Conservation (phyloP, 2,329 filamentous ascomycete genomes). For the Acarospora socialis region DNA sequence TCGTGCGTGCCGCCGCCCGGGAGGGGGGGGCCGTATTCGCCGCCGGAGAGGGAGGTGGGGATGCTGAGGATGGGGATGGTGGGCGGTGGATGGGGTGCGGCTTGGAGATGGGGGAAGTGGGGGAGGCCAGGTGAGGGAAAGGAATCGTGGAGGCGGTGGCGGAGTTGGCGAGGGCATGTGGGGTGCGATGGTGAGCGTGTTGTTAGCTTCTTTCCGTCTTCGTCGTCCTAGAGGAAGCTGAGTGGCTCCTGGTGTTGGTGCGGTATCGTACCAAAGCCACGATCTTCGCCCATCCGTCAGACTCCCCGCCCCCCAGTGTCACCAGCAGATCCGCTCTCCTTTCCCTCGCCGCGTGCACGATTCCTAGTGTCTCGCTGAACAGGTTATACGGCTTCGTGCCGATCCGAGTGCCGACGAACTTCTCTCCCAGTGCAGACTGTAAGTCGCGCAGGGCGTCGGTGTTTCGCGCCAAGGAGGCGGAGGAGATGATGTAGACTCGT, state of each 20-base stretch:
- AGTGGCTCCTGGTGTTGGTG: constrained; percentile 10
- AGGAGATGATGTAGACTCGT: constrained; percentile 38
- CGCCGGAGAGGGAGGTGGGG: constrained; percentile 29
- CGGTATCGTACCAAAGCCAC: constrained; percentile 27
- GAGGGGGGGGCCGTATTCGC: constrained; percentile 28
- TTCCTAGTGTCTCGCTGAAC: constrained; percentile 38
- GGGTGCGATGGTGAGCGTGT: too few relatives aligned
- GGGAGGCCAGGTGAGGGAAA: neutral
- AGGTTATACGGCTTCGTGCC: constrained; percentile 42
- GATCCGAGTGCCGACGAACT: constrained; percentile 31
- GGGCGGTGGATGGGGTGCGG: constrained; percentile 15
- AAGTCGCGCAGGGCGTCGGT: constrained; percentile 33
- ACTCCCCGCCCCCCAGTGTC: constrained; percentile 40
- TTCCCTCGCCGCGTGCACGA: constrained; percentile 27
- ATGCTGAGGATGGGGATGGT: constrained; percentile 25
- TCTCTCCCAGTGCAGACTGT: constrained; percentile 25
- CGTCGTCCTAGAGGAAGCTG: constrained; percentile 11
- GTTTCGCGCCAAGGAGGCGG: constrained; percentile 33
- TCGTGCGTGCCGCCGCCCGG: constrained; percentile 27
- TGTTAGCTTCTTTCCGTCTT: constrained; percentile 7
- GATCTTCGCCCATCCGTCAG: constrained; percentile 44
- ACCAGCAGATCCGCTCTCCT: constrained; percentile 35
- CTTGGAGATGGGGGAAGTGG: constrained; percentile 8
- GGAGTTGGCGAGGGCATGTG: constrained; percentile 13
- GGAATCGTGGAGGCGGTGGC: constrained; percentile 7